phyloP scores from a whole-genome alignment of 78 protist genomes.

The Neovahlkampfia damariscottae region DNA sequence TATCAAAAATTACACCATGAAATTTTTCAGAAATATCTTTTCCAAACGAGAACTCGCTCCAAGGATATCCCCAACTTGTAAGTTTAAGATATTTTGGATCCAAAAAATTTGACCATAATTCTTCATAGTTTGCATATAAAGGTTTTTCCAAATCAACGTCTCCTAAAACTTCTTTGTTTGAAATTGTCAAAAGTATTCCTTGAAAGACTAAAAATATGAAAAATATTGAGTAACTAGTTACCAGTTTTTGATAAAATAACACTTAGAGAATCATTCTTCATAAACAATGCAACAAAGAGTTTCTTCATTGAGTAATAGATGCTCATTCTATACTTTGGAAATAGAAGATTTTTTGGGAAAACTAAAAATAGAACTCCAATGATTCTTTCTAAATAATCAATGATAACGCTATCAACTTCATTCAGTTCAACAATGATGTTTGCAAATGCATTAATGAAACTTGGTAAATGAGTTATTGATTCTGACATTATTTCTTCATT shows the following conservation, averaged over 20 bases:
- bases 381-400: background rate
- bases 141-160: background rate
- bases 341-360: background rate
- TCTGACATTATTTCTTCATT: slow-evolving; percentile 32
- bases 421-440: slow-evolving; percentile 23
- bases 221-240: too few species aligned
- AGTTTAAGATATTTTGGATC: background rate
- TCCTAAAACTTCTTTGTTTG: background rate
- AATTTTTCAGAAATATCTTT: background rate
- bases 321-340: background rate
- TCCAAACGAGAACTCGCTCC: background rate
- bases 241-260: too few species aligned
- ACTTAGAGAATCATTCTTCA: background rate
- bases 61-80: background rate
- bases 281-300: background rate
- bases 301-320: background rate
- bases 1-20: background rate
- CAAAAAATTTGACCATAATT: background rate
- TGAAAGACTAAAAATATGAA: background rate
- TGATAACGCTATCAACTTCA: background rate
- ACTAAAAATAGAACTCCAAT: background rate
- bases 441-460: slow-evolving; percentile 55
- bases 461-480: slow-evolving; percentile 37
- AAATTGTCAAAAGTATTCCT: background rate
- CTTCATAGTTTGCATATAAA: background rate